These are phyloP conservation scores for Fusarium acutatum DNA, from an alignment of 2,329 filamentous ascomycete species.

Conservation along the genomic window DNA sequence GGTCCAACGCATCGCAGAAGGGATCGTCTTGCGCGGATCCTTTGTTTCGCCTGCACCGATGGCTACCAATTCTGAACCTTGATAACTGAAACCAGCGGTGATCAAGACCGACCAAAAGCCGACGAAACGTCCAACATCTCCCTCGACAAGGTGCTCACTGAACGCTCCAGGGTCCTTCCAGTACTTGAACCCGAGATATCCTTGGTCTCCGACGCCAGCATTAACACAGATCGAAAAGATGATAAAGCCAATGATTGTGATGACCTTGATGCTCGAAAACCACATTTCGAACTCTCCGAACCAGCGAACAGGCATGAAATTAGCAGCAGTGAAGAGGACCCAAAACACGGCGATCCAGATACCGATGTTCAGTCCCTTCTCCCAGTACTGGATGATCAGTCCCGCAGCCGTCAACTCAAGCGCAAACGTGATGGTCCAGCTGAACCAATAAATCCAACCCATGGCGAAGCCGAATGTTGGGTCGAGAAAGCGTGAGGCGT, in stretches of 20 bases:
- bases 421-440: slow-evolving; percentile 65
- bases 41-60: slow-evolving; percentile 46
- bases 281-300: slow-evolving; percentile 71
- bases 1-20: slow-evolving; percentile 42
- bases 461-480: slow-evolving; percentile 64
- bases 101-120: slow-evolving; percentile 67
- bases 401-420: slow-evolving; percentile 66
- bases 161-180: slow-evolving; percentile 56
- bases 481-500: slow-evolving; percentile 60
- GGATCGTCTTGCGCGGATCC: slow-evolving; percentile 44
- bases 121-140: slow-evolving; percentile 62
- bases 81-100: slow-evolving; percentile 56
- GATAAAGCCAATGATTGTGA: slow-evolving; percentile 66
- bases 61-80: slow-evolving; percentile 42
- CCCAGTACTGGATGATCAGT: slow-evolving; percentile 70
- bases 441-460: slow-evolving; percentile 71
- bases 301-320: slow-evolving; percentile 64
- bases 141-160: slow-evolving; percentile 56
- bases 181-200: slow-evolving; percentile 52
- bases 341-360: slow-evolving; percentile 69
- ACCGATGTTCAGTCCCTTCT: slow-evolving; percentile 57
- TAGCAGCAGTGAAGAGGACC: slow-evolving; percentile 62
- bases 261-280: slow-evolving; percentile 67
- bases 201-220: slow-evolving; percentile 63
- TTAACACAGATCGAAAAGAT: slow-evolving; percentile 57